phyloP scores from a whole-genome alignment of 331 rosid species.

The Erythrophleum ivorense region DNA sequence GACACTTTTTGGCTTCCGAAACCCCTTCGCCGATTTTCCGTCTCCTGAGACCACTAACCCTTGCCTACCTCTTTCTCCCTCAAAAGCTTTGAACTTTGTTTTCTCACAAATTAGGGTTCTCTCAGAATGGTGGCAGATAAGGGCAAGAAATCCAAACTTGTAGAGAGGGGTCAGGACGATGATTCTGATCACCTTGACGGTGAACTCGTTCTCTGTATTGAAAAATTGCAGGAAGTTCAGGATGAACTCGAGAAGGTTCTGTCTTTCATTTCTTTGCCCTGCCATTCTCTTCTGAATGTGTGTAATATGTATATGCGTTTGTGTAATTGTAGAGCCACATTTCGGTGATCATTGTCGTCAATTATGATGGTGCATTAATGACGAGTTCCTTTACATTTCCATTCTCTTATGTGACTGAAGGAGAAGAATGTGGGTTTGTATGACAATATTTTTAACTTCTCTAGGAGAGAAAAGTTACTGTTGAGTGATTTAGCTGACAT shows the following conservation, averaged over 20 bases:
- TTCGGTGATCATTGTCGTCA: neutral
- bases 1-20: neutral
- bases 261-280: neutral
- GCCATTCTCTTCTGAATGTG: neutral
- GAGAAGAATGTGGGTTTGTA: constrained; percentile 1
- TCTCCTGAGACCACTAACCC: constrained; percentile 1
- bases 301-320: constrained; percentile 4
- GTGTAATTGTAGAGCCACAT: neutral
- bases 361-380: neutral
- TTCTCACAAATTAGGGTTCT: neutral
- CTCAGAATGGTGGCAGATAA: constrained; percentile 60
- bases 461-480: neutral
- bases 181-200: constrained; percentile 54
- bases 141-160: constrained; percentile 58
- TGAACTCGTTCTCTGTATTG: constrained; percentile 53
- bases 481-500: constrained; percentile 10
- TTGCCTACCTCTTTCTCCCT: neutral
- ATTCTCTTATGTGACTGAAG: neutral
- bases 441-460: neutral
- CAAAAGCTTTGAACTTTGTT: neutral
- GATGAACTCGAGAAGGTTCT: constrained; percentile 76
- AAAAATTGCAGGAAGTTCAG: constrained; percentile 79
- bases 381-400: neutral
- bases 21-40: constrained; percentile 19
- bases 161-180: constrained; percentile 43